These are phyloP conservation scores for Musa troglodytarum DNA, from an alignment of 176 grass and related monocot genomes.

Conservation along the genomic window DNA sequence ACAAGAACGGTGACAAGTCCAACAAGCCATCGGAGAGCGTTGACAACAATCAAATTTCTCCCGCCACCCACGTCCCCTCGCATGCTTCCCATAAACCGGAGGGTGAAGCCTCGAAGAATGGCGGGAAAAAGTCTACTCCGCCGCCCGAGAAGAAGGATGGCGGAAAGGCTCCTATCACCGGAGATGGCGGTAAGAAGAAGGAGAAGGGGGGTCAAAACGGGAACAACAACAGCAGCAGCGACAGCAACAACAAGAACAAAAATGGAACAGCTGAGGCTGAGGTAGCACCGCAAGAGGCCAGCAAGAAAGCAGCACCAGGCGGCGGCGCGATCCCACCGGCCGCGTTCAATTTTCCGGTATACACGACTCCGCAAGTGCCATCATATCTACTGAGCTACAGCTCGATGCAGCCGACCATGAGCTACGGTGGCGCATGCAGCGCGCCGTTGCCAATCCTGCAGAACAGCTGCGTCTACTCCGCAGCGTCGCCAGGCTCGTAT, in stretches of 20 bases:
- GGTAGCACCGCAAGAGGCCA: not conserved
- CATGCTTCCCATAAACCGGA: slow-evolving; percentile 15
- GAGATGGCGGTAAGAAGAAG: slow-evolving; percentile 54
- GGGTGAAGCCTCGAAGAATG: slow-evolving; percentile 17
- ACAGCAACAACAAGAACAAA: not conserved
- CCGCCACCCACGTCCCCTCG: not conserved
- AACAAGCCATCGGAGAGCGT: not conserved
- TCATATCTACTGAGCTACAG: slow-evolving; percentile 74
- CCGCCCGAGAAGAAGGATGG: slow-evolving; percentile 24
- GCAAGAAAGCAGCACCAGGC: slow-evolving; percentile 6
- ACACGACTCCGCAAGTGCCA: slow-evolving; percentile 12
- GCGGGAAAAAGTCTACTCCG: not conserved
- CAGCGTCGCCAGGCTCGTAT: slow-evolving; percentile 45
- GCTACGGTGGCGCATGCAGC: slow-evolving; percentile 35
- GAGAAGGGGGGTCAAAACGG: slow-evolving; percentile 36
- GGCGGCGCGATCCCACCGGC: slow-evolving; percentile 1
- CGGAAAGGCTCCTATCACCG: slow-evolving; percentile 4
- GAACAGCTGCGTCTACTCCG: slow-evolving; percentile 53
- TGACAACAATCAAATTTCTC: not conserved
- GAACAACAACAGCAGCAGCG: not conserved
- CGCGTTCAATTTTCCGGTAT: slow-evolving; percentile 25
- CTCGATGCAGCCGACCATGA: slow-evolving; percentile 45
- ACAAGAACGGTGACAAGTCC: slow-evolving; percentile 17
- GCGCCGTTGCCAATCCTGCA: slow-evolving; percentile 25
- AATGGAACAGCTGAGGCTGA: slow-evolving; percentile 16